Base-by-base conservation (phyloP, 805 yeast species). In the Dipodascus albidus region DNA sequence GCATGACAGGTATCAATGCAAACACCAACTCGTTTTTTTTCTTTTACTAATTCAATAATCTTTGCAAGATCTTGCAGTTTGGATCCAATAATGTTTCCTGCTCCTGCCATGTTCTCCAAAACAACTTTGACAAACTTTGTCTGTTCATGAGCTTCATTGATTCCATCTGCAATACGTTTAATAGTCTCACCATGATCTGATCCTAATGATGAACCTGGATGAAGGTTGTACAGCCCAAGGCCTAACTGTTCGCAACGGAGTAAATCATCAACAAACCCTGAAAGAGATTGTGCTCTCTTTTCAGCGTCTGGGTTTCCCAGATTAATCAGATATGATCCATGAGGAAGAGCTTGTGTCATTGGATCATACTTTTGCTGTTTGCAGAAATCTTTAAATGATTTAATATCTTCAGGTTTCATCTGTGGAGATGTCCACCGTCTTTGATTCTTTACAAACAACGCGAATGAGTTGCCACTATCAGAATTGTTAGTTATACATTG, bases 81-180 rank as follows among this genome's bases (percentile, higher is more conserved):
- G 2, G 91, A 83, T 0, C 98, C 99, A 47, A 93, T 84, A 56
- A 91, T 76, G 57, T 86, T 84, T 2, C 96, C 96, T 60, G 88
- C 95, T 8, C 99, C 99, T 1, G 99, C 96, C 99, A 93, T 93
- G 64, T 91, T 93, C 64, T 93, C 99, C 55, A 93, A 75, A 11
- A 93, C 95, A 48, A 93, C 82, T 62, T 84, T 90, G 31, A 93
- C 98, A 64, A 80, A 83, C 3, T 70, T 61, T 0, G 99, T 93
- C 54, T 80, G 81, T 23, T 69, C 68, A 50, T 86, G 83, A 3
- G 96, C 97, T 49, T 70, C 74, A 66, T 93, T 91, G 58, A 93
- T 82, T 59, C 85, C 84, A 22, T 74, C 73, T 0, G 98, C 98
- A 58, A 93, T 71, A 54, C 81, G 79, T 52, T 69, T 70, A 41